These are phyloP conservation scores for Cladosporium sp. DNA, from an alignment of 2,329 filamentous ascomycete genomes.

Conservation along the genomic window DNA sequence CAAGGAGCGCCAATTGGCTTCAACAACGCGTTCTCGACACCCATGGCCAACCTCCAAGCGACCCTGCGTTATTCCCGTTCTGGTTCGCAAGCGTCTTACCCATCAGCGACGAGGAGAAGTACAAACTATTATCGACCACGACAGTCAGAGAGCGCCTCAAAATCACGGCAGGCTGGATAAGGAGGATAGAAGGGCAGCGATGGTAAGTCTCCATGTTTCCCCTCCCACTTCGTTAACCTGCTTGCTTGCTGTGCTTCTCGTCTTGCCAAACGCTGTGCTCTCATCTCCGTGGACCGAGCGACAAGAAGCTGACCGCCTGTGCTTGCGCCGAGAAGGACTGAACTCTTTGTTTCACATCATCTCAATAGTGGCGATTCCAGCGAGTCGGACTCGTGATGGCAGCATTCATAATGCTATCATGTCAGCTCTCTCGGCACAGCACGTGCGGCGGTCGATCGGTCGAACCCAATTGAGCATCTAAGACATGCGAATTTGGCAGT, in stretches of 20 bases:
- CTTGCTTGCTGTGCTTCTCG: background rate
- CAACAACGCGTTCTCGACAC: slow-evolving; percentile 66
- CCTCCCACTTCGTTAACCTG: background rate
- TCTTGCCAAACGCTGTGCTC: background rate
- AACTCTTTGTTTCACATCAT: background rate
- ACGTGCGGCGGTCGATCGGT: background rate
- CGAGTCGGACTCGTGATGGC: background rate
- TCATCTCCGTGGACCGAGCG: background rate
- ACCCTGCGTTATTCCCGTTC: slow-evolving; percentile 77
- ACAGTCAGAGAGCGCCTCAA: slow-evolving; percentile 80
- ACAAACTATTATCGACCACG: slow-evolving; percentile 65
- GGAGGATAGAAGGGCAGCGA: slow-evolving; percentile 63
- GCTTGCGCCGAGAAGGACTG: slow-evolving; percentile 6
- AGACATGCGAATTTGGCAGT: background rate
- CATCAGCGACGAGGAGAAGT: slow-evolving; percentile 73
- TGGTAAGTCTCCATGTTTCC: slow-evolving; percentile 54
- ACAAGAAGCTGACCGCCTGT: slow-evolving; percentile 6
- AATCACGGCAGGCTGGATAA: slow-evolving; percentile 75
- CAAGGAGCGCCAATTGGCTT: slow-evolving; percentile 68
- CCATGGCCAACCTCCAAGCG: slow-evolving; percentile 72
- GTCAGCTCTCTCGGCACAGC: background rate
- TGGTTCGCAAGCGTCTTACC: slow-evolving; percentile 85
- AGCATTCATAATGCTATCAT: background rate
- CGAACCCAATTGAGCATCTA: no score
- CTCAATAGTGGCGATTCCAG: slow-evolving; percentile 11